Evolutionary conservation across 352 stramenopile species (phyloP), one percentile per base, ranked within the genome.

Genomic region (Lagenidium giganteum): DNA sequence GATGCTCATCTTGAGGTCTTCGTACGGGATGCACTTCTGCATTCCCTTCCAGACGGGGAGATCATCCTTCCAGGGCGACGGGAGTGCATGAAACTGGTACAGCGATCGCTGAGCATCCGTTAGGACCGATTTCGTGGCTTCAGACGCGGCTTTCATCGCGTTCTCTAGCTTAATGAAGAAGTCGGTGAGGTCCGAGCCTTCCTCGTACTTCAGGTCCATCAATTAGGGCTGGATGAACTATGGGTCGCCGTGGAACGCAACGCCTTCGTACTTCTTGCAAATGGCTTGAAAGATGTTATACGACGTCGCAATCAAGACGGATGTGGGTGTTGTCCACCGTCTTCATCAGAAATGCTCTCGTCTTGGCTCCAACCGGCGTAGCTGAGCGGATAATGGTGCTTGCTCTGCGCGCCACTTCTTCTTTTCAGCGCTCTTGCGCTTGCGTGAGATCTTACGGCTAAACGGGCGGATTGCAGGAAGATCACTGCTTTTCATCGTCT

Each of bases 1-100:
- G 32, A 38, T 8, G 8, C n/a, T n/a, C n/a, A n/a, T n/a, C n/a
- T n/a, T n/a, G n/a, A n/a, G n/a, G 11, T 38, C 32, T 11, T 7
- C 32, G n/a, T 38, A 38, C 32, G 32, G 32, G 32, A 38, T 38
- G 32, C 20, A 38, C 32, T 18, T 38, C 32, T 16, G 32, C n/a
- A 16, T 38, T 8, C 32, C 32, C 32, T 38, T 38, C 32, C 32
- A 38, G 32, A 38, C n/a, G 7, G 7, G 32, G 16, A 38, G 32
- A 8, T 38, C 32, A 16, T 8, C 8, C 16, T 38, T 17, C 32
- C 32, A 38, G 9, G 32, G 11, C 9, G 8, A 20, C 7, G 32
- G 32, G 11, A 38, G 13, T 6, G 32, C 32, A 18, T 38, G 8
- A 8, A 18, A 38, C 9, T 20, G 32, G 9, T 20, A 18, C 8